Percentiles rank a stretch among this genome's conserved stretches.
These are phyloP conservation scores for Ganoderma multipileum DNA, from an alignment of 1,284 basidiomycete genomes.

Conservation along the genomic window DNA sequence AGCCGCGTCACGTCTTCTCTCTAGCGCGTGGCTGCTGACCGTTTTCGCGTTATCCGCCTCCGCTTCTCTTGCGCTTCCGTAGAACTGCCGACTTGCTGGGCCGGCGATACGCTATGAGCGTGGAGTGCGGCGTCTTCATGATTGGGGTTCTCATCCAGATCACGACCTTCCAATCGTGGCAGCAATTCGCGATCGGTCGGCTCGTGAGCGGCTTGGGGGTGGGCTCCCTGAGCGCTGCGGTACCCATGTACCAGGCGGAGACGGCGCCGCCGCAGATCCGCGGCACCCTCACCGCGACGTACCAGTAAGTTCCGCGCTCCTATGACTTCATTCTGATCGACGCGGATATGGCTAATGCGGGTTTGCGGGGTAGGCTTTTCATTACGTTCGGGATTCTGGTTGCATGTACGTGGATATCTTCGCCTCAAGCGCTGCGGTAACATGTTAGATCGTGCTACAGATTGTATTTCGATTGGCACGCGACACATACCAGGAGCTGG, in stretches of 20 bases:
- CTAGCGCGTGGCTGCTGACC: background rate
- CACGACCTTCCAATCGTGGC: conserved; percentile 56
- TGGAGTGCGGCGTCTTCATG: conserved; percentile 71
- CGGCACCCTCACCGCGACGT: conserved; percentile 64
- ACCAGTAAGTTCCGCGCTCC: conserved; percentile 33
- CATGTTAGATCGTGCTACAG: conserved; percentile 36
- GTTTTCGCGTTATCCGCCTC: background rate
- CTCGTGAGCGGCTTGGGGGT: conserved; percentile 73
- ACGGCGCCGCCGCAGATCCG: conserved; percentile 81
- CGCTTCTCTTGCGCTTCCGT: background rate
- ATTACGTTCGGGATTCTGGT: conserved; percentile 82
- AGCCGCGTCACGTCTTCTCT: conserved; percentile 32
- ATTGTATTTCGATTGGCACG: conserved; percentile 67
- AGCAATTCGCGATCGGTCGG: conserved; percentile 74
- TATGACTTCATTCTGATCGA: background rate
- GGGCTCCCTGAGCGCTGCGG: conserved; percentile 77
- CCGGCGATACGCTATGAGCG: conserved; percentile 72
- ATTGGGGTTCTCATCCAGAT: conserved; percentile 77
- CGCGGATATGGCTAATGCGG: background rate
- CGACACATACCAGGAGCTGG: conserved; percentile 53
- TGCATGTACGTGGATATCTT: conserved; percentile 55
- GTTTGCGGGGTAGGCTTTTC: conserved; percentile 61
- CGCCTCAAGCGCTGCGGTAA: background rate
- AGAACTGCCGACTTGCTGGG: conserved; percentile 71
- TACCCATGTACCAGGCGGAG: conserved; percentile 83